Percentiles rank a stretch among this genome's conserved stretches.
These are phyloP conservation scores for Schrenkiella parvula DNA, from an alignment of 345 rosid genomes.

Conservation along the genomic window DNA sequence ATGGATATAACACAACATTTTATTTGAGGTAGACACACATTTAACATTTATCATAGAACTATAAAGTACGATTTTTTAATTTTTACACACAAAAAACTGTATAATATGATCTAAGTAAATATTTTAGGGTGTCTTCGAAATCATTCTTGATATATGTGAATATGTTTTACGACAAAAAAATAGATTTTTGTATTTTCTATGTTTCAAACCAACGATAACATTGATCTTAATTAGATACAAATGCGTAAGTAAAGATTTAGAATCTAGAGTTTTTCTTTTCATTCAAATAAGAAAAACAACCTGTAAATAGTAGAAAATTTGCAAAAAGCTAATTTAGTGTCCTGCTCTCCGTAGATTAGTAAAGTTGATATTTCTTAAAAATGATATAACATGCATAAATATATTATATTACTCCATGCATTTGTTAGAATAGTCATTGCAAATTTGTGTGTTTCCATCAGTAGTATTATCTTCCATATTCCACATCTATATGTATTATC, in stretches of 20 bases:
- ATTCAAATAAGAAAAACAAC: no score
- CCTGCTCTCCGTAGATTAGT: background rate
- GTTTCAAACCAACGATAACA: no score
- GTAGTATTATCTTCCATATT: background rate
- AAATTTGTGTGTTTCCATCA: no score
- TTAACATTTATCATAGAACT: background rate
- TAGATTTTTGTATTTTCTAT: no score
- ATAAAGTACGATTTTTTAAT: background rate
- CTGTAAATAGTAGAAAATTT: no score
- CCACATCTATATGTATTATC: background rate
- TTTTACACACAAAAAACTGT: no score
- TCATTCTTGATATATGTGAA: no score
- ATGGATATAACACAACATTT: background rate
- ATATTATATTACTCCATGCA: background rate
- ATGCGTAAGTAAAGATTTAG: no score
- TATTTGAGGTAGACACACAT: background rate
- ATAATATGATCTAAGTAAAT: background rate
- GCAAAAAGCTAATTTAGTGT: no score
- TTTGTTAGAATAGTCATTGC: background rate
- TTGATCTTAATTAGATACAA: no score
- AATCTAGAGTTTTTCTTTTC: no score
- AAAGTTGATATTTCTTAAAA: background rate
- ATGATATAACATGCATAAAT: background rate
- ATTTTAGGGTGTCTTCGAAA: background rate
- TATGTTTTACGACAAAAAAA: no score